A percentile compares a stretch with the other conserved stretches of the same genome.
Evolutionary conservation across 805 yeast species (phyloP).

Genomic region (Candida tammaniensis): DNA sequence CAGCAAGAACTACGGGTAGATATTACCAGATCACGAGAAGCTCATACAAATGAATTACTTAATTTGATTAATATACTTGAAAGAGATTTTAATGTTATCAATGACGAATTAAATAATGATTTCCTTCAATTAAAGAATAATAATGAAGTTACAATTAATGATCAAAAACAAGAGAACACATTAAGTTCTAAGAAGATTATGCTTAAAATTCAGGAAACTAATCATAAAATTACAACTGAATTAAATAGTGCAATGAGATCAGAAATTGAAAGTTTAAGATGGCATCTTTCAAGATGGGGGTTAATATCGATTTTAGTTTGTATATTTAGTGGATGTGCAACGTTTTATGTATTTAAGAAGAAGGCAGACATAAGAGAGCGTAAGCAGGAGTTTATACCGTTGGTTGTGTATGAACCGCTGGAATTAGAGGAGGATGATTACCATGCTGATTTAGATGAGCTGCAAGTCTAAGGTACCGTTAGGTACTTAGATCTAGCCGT

Average conservation of each 20-base stretch:
- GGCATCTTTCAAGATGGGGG: constrained; percentile 93
- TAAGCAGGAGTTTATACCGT: constrained; percentile 39
- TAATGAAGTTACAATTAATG: constrained; percentile 77
- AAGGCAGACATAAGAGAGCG: constrained; percentile 16
- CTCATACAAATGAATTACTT: constrained; percentile 63
- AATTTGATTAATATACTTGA: constrained; percentile 67
- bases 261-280: constrained; percentile 82
- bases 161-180: constrained; percentile 82
- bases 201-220: constrained; percentile 73
- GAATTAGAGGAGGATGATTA: constrained; percentile 53
- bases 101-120: constrained; percentile 71
- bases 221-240: constrained; percentile 80
- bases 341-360: constrained; percentile 48
- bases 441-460: constrained; percentile 51
- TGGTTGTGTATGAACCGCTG: constrained; percentile 43
- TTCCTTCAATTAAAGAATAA: constrained; percentile 64
- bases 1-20: constrained; percentile 83
- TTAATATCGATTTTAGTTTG: constrained; percentile 68
- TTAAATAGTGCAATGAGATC: constrained; percentile 78
- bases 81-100: constrained; percentile 66
- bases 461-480: constrained; percentile 11
- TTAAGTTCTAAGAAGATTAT: constrained; percentile 66
- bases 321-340: constrained; percentile 51
- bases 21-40: constrained; percentile 67
- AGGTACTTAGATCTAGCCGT: too few species aligned